Evolutionary conservation across 164 flowering plant genomes (phyloP), one percentile per base, ranked within the genome.

Genomic region (Pachysandra terminalis): DNA sequence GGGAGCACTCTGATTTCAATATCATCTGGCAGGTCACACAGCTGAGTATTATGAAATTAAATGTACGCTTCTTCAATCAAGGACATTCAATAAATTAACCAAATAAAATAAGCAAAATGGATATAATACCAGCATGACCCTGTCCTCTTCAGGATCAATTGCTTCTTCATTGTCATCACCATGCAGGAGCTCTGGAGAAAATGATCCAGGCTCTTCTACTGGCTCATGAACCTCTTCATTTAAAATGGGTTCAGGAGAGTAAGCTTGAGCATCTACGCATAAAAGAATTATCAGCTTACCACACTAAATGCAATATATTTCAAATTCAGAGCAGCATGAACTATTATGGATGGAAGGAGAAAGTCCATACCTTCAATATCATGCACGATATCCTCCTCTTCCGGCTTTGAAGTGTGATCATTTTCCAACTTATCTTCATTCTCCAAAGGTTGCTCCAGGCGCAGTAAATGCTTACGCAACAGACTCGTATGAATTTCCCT

Each of bases 111-210:
- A 40, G 6, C 17, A 32, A 15, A 25, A 5, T 3, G 68, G 60
- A 37, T 55, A 66, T 28, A 24, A 69, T 81, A 94, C 98, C 92
- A 91, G 80, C 62, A 84, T 85, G 67, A 80, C 83, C 80, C 79
- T 86, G 75, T 96, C 99, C 74, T 82, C 90, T 70, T 87, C 95
- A 66, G 99, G 99, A 74, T 96, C 98, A 73, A 96, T 74, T 27
- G 91, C 99, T 73, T 84, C 93, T 75, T 91, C 96, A 68, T 78
- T 74, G 0, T 91, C 99, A 70, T 91, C 95, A 64, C 86, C 95
- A 77, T 90, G 90, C 77, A 87, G 65, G 40, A 84, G 73, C 73
- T 88, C 85, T 5, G 99, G 99, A 24, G 99, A 96, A 81, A 80
- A 96, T 54, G 99, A 96, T 40, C 99, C 99, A 56, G 87, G 90